Base-by-base conservation (phyloP, 805 yeast genomes). In the Ogataea pini region DNA sequence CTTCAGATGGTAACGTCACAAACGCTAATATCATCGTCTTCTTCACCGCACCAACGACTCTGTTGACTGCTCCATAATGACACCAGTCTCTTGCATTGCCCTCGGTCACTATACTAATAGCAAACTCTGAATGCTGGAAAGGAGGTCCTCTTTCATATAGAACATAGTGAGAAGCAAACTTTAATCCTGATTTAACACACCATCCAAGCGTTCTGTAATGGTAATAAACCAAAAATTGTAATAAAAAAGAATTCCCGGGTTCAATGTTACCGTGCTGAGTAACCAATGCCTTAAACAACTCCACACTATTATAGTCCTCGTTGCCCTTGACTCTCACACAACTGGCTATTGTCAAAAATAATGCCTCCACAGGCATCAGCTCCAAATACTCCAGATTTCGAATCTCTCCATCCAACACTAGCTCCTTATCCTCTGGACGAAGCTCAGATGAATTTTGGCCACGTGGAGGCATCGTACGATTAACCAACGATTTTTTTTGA, bases 61-160 rank as follows among this genome's bases (percentile, higher is more conserved):
- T 78, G 39, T 85, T 82, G 20, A 82, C 64, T 2, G 89, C 76
- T 3, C 89, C 81, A 44, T 79, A 73, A 80, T 91, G 85, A 62
- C 72, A 75, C 77, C 80, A 82, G 49, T 5, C 37, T 16, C 47
- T 47, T 2, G 5, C 41, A 4, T 48, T 25, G 18, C 40, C 20
- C 17, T 49, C 54, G 13, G 55, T 49, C 10, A 59, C 28, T 5
- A 64, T 51, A 19, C 48, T 57, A 9, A 86, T 70, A 39, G 92
- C 88, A 64, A 80, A 88, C 62, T 90, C 96, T 0, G 99, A 97
- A 64, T 94, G 99, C 43, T 85, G 82, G 64, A 91, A 89, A 1
- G 97, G 97, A 7, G 98, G 99, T 0, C 99, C 99, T 49, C 92
- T 73, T 46, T 85, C 81, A 65, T 94, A 94, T 4, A 94, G 72